These are phyloP conservation scores for Quercus tomentella DNA, from an alignment of 331 rosid genomes.

Conservation along the genomic window DNA sequence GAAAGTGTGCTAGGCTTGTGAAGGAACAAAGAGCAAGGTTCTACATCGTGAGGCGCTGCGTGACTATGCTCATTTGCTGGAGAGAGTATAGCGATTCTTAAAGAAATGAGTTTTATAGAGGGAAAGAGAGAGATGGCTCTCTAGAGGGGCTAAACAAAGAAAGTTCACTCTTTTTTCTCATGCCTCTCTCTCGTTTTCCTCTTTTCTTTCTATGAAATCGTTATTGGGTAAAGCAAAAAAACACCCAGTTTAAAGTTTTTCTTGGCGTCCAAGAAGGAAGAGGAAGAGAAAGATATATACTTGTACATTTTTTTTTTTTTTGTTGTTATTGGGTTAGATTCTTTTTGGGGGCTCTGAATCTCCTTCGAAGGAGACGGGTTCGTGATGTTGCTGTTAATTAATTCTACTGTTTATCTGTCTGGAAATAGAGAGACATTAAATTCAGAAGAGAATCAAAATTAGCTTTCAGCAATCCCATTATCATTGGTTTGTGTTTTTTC, in stretches of 20 bases:
- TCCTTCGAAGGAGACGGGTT: slow-evolving; percentile 19
- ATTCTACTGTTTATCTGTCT: slow-evolving; percentile 10
- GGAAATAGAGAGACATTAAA: slow-evolving; percentile 14
- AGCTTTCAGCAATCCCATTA: background rate
- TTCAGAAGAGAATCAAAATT: slow-evolving; percentile 12
- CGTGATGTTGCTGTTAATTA: slow-evolving; percentile 9
- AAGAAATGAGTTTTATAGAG: background rate
- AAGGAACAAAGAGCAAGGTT: slow-evolving; percentile 92
- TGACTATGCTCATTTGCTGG: slow-evolving; percentile 98
- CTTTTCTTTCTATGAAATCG: slow-evolving; percentile 19
- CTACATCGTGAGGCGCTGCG: slow-evolving; percentile 91
- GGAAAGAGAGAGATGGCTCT: background rate
- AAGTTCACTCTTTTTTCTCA: slow-evolving; percentile 7
- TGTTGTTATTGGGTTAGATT: background rate
- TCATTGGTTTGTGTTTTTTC: background rate
- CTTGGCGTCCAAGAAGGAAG: slow-evolving; percentile 7
- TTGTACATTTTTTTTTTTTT: slow-evolving; percentile 47
- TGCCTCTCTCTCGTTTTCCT: background rate
- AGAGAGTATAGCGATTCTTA: slow-evolving; percentile 58
- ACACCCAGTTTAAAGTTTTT: slow-evolving; percentile 14
- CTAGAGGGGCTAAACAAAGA: slow-evolving; percentile 9
- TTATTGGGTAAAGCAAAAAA: slow-evolving; percentile 1
- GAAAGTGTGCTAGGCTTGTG: slow-evolving; percentile 80
- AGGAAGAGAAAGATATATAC: slow-evolving; percentile 32
- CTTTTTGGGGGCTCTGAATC: background rate